Evolutionary conservation across 2,329 filamentous ascomycete genomes (phyloP).

Genomic region (Trichoderma sp.): DNA sequence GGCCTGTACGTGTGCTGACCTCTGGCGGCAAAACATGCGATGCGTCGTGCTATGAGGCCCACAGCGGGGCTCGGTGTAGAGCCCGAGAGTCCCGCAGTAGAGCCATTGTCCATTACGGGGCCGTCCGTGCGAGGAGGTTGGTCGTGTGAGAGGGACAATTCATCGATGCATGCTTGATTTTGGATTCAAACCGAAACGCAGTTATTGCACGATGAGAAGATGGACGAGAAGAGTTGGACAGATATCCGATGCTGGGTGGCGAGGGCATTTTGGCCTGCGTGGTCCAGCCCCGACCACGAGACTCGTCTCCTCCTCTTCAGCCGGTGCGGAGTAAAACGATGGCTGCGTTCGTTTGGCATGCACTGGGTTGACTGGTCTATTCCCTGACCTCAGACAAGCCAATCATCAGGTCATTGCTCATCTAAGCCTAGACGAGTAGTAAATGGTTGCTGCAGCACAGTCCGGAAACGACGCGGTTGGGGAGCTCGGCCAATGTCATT

Average conservation of each 20-base stretch:
- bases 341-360: background rate
- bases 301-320: constrained; percentile 3
- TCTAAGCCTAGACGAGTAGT: constrained; percentile 15
- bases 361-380: background rate
- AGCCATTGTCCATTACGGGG: background rate
- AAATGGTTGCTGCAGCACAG: constrained; percentile 16
- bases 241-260: background rate
- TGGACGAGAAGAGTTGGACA: background rate
- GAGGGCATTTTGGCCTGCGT: constrained; percentile 9
- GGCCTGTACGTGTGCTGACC: constrained; percentile 11
- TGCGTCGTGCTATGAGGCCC: constrained; percentile 23
- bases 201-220: background rate
- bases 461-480: constrained; percentile 9
- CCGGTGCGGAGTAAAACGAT: constrained; percentile 10
- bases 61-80: constrained; percentile 25
- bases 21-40: constrained; percentile 20
- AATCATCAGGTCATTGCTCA: background rate
- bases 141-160: background rate
- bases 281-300: background rate
- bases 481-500: background rate
- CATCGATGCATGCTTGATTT: background rate
- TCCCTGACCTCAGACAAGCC: constrained; percentile 3
- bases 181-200: background rate
- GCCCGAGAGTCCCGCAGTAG: constrained; percentile 19
- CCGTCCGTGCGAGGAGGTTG: background rate